These are phyloP conservation scores for Fraxinus americana DNA, from an alignment of 257 asterid species.

Conservation along the genomic window DNA sequence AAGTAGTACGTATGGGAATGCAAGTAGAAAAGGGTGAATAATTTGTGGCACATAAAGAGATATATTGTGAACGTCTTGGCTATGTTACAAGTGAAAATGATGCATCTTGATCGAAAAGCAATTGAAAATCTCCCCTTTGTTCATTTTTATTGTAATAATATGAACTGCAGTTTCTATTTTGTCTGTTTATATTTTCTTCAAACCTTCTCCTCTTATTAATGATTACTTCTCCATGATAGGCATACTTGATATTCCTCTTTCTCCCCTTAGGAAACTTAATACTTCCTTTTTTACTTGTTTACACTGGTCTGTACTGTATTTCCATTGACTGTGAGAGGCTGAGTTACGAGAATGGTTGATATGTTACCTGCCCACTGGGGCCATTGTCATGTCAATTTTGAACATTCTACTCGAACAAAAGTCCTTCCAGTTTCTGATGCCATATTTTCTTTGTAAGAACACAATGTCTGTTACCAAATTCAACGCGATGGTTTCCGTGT, in stretches of 20 bases:
- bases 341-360: conserved; percentile 90
- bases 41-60: too few species aligned
- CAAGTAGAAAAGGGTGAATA: too few species aligned
- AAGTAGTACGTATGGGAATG: too few species aligned
- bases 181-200: too few species aligned
- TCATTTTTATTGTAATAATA: too few species aligned
- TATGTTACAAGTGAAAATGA: too few species aligned
- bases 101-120: too few species aligned
- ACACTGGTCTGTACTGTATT: conserved; percentile 23
- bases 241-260: conserved; percentile 47
- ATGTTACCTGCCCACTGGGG: conserved; percentile 44
- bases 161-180: too few species aligned
- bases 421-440: conserved; percentile 90
- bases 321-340: conserved; percentile 88
- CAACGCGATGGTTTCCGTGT: conserved; percentile 93
- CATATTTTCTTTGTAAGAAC: conserved; percentile 85
- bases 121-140: too few species aligned
- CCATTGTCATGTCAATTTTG: conserved; percentile 77
- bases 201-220: too few species aligned
- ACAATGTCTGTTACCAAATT: conserved; percentile 96
- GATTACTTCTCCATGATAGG: too few species aligned
- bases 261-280: conserved; percentile 73
- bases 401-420: conserved; percentile 86
- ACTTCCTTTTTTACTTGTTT: conserved; percentile 71
- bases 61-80: too few species aligned